Conservation (phyloP, 2,329 filamentous ascomycete genomes). For the Fusarium sp. region DNA sequence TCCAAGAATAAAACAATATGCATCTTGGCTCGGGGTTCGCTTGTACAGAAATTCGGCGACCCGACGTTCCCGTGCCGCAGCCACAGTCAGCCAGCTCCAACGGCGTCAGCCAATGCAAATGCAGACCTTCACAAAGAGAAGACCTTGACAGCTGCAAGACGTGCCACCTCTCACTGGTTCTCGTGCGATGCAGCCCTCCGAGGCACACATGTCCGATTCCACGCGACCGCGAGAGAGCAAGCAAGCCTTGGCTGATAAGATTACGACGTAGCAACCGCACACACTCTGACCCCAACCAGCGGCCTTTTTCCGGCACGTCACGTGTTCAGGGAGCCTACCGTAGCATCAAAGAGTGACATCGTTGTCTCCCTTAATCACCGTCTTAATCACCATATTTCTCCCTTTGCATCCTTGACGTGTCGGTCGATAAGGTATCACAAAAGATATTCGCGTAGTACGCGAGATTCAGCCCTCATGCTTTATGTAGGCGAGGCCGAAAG, state of each 20-base stretch:
- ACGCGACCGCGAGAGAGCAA: background rate
- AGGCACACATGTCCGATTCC: background rate
- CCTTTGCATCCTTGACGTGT: background rate
- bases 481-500: background rate
- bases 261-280: background rate
- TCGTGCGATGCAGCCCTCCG: background rate
- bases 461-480: background rate
- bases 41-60: background rate
- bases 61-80: background rate
- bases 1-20: background rate
- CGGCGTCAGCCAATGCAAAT: background rate
- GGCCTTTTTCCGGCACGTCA: background rate
- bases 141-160: background rate
- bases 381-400: background rate
- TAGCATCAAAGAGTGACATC: background rate
- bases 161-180: background rate
- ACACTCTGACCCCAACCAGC: background rate
- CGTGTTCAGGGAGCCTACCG: background rate
- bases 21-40: background rate
- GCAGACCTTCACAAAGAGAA: background rate
- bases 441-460: background rate
- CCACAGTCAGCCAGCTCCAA: conserved; percentile 3
- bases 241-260: background rate
- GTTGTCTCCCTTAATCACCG: background rate
- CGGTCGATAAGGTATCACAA: background rate